Evolutionary conservation across 1,284 basidiomycete species (phyloP), one percentile per base, ranked within the genome.

Genomic region (Leucoagaricus sp.): DNA sequence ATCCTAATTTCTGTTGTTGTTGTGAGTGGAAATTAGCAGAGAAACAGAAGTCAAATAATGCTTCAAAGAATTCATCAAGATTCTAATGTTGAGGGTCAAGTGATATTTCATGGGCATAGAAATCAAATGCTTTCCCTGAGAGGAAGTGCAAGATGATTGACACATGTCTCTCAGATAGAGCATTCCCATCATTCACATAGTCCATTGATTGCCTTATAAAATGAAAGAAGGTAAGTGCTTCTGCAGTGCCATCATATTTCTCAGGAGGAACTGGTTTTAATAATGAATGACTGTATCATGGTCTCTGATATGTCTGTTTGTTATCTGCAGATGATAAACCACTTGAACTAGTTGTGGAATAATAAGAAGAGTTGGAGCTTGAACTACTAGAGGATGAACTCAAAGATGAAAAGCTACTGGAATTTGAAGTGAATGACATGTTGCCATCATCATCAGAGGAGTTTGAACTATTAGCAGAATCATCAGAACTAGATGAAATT

Each of bases 21-120:
- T 58, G 53, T 19, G 60, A 49, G 0, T 70, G 60, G 51, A 69
- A 76, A 42, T 76, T 63, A 0, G 68, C 42, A 0, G 74, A 74
- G 65, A 78, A 78, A 51, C 73, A 76, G 47, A 71, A 72, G 46
- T 75, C 69, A 55, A 75, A 78, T 1, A 77, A 52, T 7, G 63
- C 71, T 0, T 54, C 49, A 46, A 75, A 73, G 55, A 77, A 68
- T 10, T 61, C 23, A 1, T 64, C 38, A 7, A 68, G 38, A 1
- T 17, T 53, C 69, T 68, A 72, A 19, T 64, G 55, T 33, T 64
- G 46, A 0, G 68, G 64, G 1, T 65, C 60, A 0, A 61, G 26
- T 0, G 72, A 64, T 0, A 77, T 73, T 5, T 68, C 60, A 0
- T 53, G 65, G 1, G 70, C 63, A 38, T 71, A 80, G 58, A 75